These are phyloP conservation scores for Fusarium praegraminearum DNA, from an alignment of 2,329 filamentous ascomycete genomes.

Conservation along the genomic window DNA sequence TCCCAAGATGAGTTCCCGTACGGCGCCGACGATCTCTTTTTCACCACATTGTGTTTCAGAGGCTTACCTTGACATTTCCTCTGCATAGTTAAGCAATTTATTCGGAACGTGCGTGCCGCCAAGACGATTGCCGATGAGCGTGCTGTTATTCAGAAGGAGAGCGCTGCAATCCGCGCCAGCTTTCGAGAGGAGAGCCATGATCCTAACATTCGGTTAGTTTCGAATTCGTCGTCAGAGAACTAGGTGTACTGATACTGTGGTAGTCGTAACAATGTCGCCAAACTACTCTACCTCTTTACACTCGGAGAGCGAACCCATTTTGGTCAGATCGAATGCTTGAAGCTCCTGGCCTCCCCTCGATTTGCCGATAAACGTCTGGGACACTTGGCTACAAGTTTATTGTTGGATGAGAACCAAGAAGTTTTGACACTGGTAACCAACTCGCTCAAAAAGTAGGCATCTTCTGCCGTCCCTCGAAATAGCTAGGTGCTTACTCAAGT, in stretches of 20 bases:
- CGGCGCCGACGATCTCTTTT: slow-evolving; percentile 32
- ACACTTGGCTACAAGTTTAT: slow-evolving; percentile 93
- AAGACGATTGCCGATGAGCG: slow-evolving; percentile 99
- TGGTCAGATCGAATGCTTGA: slow-evolving; percentile 98
- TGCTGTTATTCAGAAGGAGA: slow-evolving; percentile 98
- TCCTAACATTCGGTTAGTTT: slow-evolving; percentile 83
- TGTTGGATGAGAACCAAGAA: slow-evolving; percentile 98
- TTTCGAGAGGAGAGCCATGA: slow-evolving; percentile 98
- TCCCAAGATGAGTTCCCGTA: slow-evolving; percentile 58
- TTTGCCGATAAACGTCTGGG: slow-evolving; percentile 98
- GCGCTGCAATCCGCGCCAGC: slow-evolving; percentile 95
- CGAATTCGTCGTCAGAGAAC: not conserved
- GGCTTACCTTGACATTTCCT: slow-evolving; percentile 26
- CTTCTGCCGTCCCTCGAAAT: not conserved
- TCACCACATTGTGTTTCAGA: slow-evolving; percentile 13
- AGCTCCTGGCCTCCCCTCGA: slow-evolving; percentile 93
- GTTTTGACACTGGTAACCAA: slow-evolving; percentile 97
- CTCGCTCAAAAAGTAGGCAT: slow-evolving; percentile 89
- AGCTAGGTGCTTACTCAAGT: slow-evolving; percentile 31
- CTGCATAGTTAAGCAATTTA: slow-evolving; percentile 94
- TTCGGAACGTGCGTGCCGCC: slow-evolving; percentile 96
- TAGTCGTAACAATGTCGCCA: slow-evolving; percentile 98
- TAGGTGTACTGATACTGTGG: slow-evolving; percentile 33
- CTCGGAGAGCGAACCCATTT: slow-evolving; percentile 98
- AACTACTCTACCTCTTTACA: slow-evolving; percentile 97